Base-by-base conservation (phyloP, 768 basidiomycete species). In the Peribolospora baueri region DNA sequence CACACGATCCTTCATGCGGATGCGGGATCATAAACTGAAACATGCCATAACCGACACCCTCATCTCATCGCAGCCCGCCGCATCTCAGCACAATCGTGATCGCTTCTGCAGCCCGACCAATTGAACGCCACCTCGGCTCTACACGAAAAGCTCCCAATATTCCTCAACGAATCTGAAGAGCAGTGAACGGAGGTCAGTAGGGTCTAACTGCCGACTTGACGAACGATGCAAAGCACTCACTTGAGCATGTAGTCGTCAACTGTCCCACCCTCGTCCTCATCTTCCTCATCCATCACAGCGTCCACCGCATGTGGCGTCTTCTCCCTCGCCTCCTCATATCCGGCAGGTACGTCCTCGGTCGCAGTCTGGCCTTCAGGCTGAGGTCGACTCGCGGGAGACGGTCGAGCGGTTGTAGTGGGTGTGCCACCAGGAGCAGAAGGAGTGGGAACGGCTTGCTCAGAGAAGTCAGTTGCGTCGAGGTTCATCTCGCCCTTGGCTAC, bases 181-280 rank as follows among this genome's bases (percentile, higher is more conserved):
- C 25, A 25, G 25, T 25, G 25, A 25, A 25, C 25, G 25, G 25
- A 25, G 25, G 25, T 25, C 25, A 25, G 25, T 1, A 25, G 25
- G 25, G 25, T 25, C 1, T 25, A 25, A 25, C 25, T 1, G 25
- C 25, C 25, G 25, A 25, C 25, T 25, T 25, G 25, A 25, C 25
- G 25, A 25, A 25, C 25, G 25, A 25, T 1, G 25, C 25, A 25
- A 25, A 25, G 25, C 25, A 25, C 25, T 25, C 25, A 60, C 13
- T 55, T 57, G 46, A 93, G 70, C 85, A 93, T 88, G 63, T 84
- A 88, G 55, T 88, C 85, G 46, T 80, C 78, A 13, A 81, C 71
- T 7, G 77, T 79, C 11, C 84, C 68, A 13, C 68, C 68, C 13
- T 64, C 66, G 40, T 66, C 67, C 5, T 64, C 69, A 8, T 64